Conservation (phyloP, 495 filamentous ascomycete genomes). For the Tirmania nivea region DNA sequence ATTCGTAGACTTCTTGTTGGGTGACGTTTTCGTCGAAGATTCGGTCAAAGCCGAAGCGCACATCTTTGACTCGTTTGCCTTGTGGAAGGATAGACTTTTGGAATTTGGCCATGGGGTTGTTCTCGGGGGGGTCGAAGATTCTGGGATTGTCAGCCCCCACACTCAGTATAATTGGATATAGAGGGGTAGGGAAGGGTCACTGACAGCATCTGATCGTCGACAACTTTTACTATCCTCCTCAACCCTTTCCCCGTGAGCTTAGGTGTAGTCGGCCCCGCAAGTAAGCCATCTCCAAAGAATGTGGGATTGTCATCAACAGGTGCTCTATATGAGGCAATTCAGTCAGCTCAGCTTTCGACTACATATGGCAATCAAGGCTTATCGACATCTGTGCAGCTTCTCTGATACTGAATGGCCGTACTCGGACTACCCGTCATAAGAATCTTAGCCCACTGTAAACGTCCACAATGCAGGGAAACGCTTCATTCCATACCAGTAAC, state of each 20-base stretch:
- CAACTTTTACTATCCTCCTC: constrained; percentile 77
- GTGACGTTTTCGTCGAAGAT: constrained; percentile 93
- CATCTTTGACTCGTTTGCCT: constrained; percentile 90
- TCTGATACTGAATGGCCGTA: constrained; percentile 78
- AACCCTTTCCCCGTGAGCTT: constrained; percentile 75
- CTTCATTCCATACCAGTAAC: neutral
- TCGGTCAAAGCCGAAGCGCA: constrained; percentile 88
- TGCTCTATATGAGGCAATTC: too few species aligned
- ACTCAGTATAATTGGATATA: too few species aligned
- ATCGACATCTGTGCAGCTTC: constrained; percentile 45
- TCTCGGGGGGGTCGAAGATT: constrained; percentile 93
- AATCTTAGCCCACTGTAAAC: too few species aligned
- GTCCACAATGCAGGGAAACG: neutral
- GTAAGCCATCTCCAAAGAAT: constrained; percentile 85
- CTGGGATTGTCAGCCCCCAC: constrained; percentile 24
- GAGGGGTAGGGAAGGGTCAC: constrained; percentile 22
- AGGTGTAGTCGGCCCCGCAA: constrained; percentile 62
- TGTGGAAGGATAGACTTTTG: constrained; percentile 59
- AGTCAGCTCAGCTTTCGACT: too few species aligned
- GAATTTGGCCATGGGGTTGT: constrained; percentile 83
- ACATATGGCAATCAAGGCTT: neutral
- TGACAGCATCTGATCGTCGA: constrained; percentile 90
- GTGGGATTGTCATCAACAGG: constrained; percentile 53
- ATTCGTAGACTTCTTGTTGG: constrained; percentile 88
- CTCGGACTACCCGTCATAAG: constrained; percentile 37